Evolutionary conservation across 768 basidiomycete species (phyloP).

Genomic region (Suillus bovinus): DNA sequence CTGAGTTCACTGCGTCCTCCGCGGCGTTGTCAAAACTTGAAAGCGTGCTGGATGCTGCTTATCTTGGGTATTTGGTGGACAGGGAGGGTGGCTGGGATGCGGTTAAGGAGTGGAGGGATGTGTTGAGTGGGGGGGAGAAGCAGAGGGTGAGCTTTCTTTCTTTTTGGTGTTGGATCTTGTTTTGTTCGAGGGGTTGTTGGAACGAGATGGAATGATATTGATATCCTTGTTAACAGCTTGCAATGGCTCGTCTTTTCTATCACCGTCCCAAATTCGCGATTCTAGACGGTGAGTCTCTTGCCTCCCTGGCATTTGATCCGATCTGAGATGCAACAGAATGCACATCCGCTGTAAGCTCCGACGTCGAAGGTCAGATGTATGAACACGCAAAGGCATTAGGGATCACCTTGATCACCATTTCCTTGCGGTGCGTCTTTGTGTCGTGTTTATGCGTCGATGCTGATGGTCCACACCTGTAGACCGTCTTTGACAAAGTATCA

Average conservation of each 20-base stretch:
- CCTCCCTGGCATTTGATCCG: conserved; percentile 48
- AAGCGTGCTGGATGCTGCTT: conserved; percentile 77
- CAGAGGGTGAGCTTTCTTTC: conserved; percentile 61
- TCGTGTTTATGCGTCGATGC: not conserved
- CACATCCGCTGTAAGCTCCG: conserved; percentile 93
- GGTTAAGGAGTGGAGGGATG: conserved; percentile 95
- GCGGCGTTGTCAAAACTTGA: conserved; percentile 69
- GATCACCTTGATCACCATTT: conserved; percentile 93
- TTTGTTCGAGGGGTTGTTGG: not conserved
- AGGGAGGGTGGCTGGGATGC: conserved; percentile 90
- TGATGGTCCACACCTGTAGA: conserved; percentile 36
- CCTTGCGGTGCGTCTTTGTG: conserved; percentile 58
- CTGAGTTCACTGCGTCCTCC: not conserved
- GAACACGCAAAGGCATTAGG: conserved; percentile 86
- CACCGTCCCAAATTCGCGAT: conserved; percentile 82
- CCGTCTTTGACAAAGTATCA: conserved; percentile 90
- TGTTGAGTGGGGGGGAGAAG: conserved; percentile 95
- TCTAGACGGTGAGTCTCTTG: conserved; percentile 46
- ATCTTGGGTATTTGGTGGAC: conserved; percentile 80
- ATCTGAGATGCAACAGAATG: conserved; percentile 57
- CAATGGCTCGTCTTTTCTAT: conserved; percentile 91
- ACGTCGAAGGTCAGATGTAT: conserved; percentile 96
- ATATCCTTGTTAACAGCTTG: conserved; percentile 54
- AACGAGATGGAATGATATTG: not conserved
- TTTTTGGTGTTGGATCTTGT: conserved; percentile 8